These are phyloP conservation scores for Quercus wislizeni DNA, from an alignment of 306 rosid genomes.

Conservation along the genomic window DNA sequence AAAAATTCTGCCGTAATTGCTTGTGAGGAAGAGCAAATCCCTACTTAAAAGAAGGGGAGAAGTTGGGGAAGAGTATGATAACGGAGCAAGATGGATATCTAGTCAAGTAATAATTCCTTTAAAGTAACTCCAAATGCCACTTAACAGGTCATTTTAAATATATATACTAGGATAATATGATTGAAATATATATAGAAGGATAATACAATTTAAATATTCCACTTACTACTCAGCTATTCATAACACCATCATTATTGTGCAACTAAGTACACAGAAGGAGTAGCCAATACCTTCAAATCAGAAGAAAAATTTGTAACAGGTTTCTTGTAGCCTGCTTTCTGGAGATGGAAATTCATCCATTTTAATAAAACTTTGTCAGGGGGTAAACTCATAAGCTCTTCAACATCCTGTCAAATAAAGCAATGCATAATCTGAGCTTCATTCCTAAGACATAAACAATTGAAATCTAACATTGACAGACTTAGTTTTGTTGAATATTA, in stretches of 20 bases:
- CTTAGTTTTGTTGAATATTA: conserved; percentile 4
- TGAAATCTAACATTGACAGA: conserved; percentile 3
- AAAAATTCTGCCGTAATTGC: background rate
- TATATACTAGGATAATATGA: too few relatives aligned
- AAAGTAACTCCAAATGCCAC: background rate
- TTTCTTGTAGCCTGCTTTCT: conserved; percentile 83
- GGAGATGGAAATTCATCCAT: conserved; percentile 98
- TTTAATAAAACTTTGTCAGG: conserved; percentile 88
- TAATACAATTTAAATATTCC: background rate
- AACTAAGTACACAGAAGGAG: background rate
- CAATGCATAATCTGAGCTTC: conserved; percentile 13
- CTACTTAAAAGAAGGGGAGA: background rate
- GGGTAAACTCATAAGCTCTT: conserved; percentile 88
- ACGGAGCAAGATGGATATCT: background rate
- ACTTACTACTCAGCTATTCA: background rate
- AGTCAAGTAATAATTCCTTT: background rate
- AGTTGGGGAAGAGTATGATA: background rate
- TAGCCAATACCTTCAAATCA: conserved; percentile 73
- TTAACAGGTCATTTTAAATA: background rate
- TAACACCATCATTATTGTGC: background rate
- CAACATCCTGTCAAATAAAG: conserved; percentile 67
- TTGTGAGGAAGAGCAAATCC: background rate
- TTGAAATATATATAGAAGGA: background rate
- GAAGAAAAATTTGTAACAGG: conserved; percentile 75
- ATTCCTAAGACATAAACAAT: background rate